These are phyloP conservation scores for Sporothrix phasma DNA, from an alignment of 2,329 filamentous ascomycete species.

Conservation along the genomic window DNA sequence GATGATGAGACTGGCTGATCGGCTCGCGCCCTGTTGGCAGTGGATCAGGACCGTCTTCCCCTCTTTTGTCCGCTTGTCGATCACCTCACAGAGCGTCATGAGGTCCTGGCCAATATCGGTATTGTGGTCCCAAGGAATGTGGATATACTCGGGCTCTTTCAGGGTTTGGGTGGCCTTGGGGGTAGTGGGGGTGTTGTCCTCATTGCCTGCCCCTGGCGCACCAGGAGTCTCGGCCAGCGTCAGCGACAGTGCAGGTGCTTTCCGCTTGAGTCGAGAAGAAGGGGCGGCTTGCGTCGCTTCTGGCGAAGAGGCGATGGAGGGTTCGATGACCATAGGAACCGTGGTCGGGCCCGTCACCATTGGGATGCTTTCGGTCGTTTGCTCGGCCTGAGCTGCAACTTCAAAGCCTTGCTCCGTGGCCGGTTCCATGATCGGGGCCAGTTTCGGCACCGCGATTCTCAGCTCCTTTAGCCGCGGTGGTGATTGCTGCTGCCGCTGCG, in stretches of 20 bases:
- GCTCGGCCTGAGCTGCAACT: not conserved
- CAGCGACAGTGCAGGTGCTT: slow-evolving; percentile 8
- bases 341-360: slow-evolving; percentile 44
- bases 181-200: slow-evolving; percentile 42
- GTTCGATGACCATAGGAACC: slow-evolving; percentile 46
- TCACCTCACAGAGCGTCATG: slow-evolving; percentile 62
- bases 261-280: not conserved
- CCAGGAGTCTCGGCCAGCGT: not conserved
- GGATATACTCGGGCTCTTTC: slow-evolving; percentile 67
- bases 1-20: slow-evolving; percentile 77
- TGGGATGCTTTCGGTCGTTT: slow-evolving; percentile 21
- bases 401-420: slow-evolving; percentile 30
- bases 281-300: not conserved
- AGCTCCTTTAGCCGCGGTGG: slow-evolving; percentile 22
- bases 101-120: slow-evolving; percentile 74
- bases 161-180: slow-evolving; percentile 38
- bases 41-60: slow-evolving; percentile 74
- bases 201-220: slow-evolving; percentile 26
- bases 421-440: slow-evolving; percentile 23
- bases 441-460: slow-evolving; percentile 10
- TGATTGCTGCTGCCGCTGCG: slow-evolving; percentile 3
- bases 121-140: slow-evolving; percentile 82
- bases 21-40: slow-evolving; percentile 77
- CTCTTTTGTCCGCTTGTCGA: slow-evolving; percentile 60
- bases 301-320: not conserved